phyloP scores from a whole-genome alignment of 1,284 basidiomycete species.

The Austroboletus niveus region DNA sequence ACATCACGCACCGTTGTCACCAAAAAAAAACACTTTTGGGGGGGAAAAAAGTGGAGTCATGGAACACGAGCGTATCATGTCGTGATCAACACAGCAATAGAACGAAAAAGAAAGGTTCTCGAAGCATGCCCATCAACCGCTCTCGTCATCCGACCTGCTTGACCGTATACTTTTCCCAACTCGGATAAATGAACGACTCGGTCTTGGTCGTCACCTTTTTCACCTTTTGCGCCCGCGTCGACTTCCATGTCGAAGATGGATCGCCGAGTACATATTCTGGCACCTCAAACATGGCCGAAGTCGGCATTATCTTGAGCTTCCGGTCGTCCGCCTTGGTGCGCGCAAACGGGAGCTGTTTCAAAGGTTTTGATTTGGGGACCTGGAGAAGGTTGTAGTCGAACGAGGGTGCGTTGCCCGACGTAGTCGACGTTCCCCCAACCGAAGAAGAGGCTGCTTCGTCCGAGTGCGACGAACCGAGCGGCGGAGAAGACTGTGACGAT shows the following conservation, averaged over 20 bases:
- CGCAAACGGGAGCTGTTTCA: constrained; percentile 48
- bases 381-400: constrained; percentile 20
- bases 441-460: constrained; percentile 27
- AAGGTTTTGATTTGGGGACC: constrained; percentile 37
- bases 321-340: constrained; percentile 47
- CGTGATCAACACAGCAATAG: background rate
- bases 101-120: background rate
- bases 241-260: constrained; percentile 17
- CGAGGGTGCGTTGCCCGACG: constrained; percentile 14
- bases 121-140: background rate
- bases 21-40: background rate
- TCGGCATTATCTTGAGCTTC: constrained; percentile 48
- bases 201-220: constrained; percentile 41
- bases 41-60: background rate
- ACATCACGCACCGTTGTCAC: background rate
- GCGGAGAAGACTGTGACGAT: constrained; percentile 27
- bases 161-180: constrained; percentile 62
- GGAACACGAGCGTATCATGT: background rate
- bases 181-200: constrained; percentile 52
- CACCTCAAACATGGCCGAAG: constrained; percentile 44
- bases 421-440: constrained; percentile 16
- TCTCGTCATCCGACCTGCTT: constrained; percentile 35
- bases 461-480: constrained; percentile 20
- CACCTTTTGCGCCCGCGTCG: constrained; percentile 30
- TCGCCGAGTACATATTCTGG: constrained; percentile 26